phyloP scores from a whole-genome alignment of 2,329 filamentous ascomycete genomes.

The Xylaria sp. region DNA sequence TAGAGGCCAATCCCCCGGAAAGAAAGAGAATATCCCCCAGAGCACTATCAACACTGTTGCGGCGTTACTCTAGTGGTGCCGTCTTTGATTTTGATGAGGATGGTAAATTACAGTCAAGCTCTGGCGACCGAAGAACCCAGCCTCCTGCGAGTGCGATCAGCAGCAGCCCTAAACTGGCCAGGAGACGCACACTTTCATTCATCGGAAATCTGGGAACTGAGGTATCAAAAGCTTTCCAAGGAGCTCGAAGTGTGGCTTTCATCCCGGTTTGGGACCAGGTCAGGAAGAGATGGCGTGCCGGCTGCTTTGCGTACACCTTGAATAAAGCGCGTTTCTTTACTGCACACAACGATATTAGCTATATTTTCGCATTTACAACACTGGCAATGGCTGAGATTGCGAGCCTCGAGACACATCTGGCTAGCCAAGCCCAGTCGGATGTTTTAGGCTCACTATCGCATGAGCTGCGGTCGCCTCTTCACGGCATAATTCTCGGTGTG shows the following conservation, averaged over 20 bases:
- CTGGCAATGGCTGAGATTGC: slow-evolving; percentile 68
- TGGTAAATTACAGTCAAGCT: slow-evolving; percentile 50
- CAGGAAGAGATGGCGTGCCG: slow-evolving; percentile 56
- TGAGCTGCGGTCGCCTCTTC: slow-evolving; percentile 69
- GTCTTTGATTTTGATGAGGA: slow-evolving; percentile 58
- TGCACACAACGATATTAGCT: slow-evolving; percentile 60
- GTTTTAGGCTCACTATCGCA: slow-evolving; percentile 70
- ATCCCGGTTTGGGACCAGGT: slow-evolving; percentile 33
- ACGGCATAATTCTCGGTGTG: slow-evolving; percentile 66
- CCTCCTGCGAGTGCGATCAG: slow-evolving; percentile 6
- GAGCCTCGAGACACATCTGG: slow-evolving; percentile 53
- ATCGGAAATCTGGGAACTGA: slow-evolving; percentile 29
- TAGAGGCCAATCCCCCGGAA: slow-evolving; percentile 31
- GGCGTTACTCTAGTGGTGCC: slow-evolving; percentile 58
- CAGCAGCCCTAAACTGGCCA: slow-evolving; percentile 19
- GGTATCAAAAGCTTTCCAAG: slow-evolving; percentile 30
- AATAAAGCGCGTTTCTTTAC: slow-evolving; percentile 57
- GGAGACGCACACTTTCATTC: slow-evolving; percentile 27
- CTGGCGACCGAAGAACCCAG: slow-evolving; percentile 36
- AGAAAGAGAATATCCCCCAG: slow-evolving; percentile 51
- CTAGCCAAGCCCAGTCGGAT: slow-evolving; percentile 64
- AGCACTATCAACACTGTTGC: slow-evolving; percentile 56
- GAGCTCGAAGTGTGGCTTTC: slow-evolving; percentile 31
- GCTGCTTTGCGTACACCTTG: slow-evolving; percentile 61
- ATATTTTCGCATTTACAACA: slow-evolving; percentile 63